Evolutionary conservation across 306 rosid species (phyloP), one percentile per base, ranked within the genome.

Genomic region (Medicago arabica): DNA sequence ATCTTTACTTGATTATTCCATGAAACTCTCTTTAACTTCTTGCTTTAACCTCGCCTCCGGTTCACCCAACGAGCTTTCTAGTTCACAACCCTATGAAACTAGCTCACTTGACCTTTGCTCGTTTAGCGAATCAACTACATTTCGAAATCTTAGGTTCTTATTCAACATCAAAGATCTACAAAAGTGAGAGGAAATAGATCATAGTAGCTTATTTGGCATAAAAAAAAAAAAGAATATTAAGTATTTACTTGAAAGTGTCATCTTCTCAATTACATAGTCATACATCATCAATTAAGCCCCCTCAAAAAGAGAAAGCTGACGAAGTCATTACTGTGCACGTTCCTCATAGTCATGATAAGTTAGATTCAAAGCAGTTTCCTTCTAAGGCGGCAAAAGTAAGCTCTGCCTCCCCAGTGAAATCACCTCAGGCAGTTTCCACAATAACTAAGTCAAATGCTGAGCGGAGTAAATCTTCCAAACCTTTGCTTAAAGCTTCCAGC

Each of bases 341-440:
- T 57, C 39, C 81, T 50, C 73, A 41, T 13, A 87, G 89, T 87
- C 89, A 87, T 41, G 84, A 74, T 61, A 85, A 87, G 85, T 77
- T 75, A 67, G 89, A 88, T 73, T 55, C 77, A 8, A 86, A 85
- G 78, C 88, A 81, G 78, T 25, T 75, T 57, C 69, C 84, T 67
- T 66, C 83, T 66, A 90, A 85, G 76, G 90, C 49, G 77, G 80
- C 85, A 46, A 90, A 89, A 77, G 72, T 74, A 28, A 77, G 75
- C 78, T 73, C 88, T 77, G 73, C 49, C 18, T 89, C 97, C 58
- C 97, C 93, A 1, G 75, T 82, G 57, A 90, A 85, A 79, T 92
- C 96, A 49, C 97, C 99, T 58, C 82, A 31, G 40, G 71, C 60
- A 67, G 69, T 67, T 72, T 68, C 85, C 75, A 66, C 81, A 55